These are phyloP conservation scores for Flaveria trinervia DNA, from an alignment of 129 eudicot species.

Conservation along the genomic window DNA sequence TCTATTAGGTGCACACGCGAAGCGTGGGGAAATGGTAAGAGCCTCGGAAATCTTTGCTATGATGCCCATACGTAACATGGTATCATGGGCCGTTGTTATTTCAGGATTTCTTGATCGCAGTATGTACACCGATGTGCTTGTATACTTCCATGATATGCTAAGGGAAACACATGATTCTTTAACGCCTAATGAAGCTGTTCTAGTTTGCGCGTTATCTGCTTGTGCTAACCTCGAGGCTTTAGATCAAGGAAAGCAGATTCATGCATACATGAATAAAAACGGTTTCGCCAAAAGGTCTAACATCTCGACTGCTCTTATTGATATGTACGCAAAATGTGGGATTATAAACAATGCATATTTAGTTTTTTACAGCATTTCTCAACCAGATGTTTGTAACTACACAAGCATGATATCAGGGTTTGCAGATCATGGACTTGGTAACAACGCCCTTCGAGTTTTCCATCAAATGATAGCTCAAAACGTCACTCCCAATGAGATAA, in stretches of 20 bases:
- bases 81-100: constrained; percentile 80
- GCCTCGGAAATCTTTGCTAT: constrained; percentile 50
- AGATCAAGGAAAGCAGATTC: constrained; percentile 69
- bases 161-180: constrained; percentile 21
- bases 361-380: constrained; percentile 43
- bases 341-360: constrained; percentile 49
- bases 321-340: constrained; percentile 93
- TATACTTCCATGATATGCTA: constrained; percentile 53
- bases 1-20: constrained; percentile 63
- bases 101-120: constrained; percentile 61
- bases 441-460: constrained; percentile 53
- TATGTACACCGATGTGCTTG: constrained; percentile 55
- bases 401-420: constrained; percentile 87
- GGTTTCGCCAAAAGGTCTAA: constrained; percentile 48
- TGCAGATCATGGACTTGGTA: constrained; percentile 68
- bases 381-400: constrained; percentile 62
- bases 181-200: constrained; percentile 77
- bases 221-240: constrained; percentile 84
- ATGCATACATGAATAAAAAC: constrained; percentile 45
- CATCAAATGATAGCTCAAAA: constrained; percentile 55
- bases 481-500: constrained; percentile 67
- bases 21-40: constrained; percentile 50
- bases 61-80: constrained; percentile 70
- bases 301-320: constrained; percentile 68
- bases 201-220: constrained; percentile 85